A percentile compares a stretch with the other conserved stretches of the same genome.
Conservation (phyloP, 2,329 filamentous ascomycete genomes). For the Ophiocordyceps australis region DNA sequence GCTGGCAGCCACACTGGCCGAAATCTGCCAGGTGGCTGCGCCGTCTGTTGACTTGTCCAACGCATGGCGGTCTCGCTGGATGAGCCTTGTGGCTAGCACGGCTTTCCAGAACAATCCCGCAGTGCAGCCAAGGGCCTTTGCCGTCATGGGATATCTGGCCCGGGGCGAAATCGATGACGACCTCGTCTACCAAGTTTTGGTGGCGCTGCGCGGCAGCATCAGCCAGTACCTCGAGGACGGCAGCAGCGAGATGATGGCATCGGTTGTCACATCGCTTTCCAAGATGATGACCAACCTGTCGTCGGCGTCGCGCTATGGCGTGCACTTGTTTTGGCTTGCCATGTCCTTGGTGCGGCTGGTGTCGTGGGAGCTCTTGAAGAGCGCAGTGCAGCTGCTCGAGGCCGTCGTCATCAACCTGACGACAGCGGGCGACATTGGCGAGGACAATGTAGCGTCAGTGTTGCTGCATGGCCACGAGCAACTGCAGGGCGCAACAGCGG, state of each 20-base stretch:
- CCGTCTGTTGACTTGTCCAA: conserved; percentile 48
- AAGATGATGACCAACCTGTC: conserved; percentile 56
- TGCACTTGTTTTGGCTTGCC: conserved; percentile 54
- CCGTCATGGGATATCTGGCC: conserved; percentile 53
- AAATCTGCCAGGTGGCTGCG: conserved; percentile 44
- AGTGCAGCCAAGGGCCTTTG: conserved; percentile 50
- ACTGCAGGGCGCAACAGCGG: conserved; percentile 41
- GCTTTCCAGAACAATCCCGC: conserved; percentile 58
- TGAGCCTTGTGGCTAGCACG: conserved; percentile 55
- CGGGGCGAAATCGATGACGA: conserved; percentile 58
- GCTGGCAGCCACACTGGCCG: conserved; percentile 41
- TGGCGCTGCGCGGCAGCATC: conserved; percentile 46
- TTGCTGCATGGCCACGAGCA: conserved; percentile 41
- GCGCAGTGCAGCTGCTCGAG: conserved; percentile 45
- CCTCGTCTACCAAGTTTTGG: conserved; percentile 51
- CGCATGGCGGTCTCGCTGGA: conserved; percentile 53
- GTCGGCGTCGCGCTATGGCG: conserved; percentile 46
- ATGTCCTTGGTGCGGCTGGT: conserved; percentile 48
- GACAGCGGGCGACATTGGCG: conserved; percentile 38
- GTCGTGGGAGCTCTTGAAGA: conserved; percentile 44
- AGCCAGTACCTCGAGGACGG: conserved; percentile 45
- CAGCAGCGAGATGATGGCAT: conserved; percentile 49
- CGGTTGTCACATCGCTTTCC: conserved; percentile 47
- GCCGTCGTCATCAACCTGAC: conserved; percentile 46
- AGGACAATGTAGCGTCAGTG: conserved; percentile 37